A percentile compares a stretch with the other conserved stretches of the same genome.
Evolutionary conservation across 192 early-diverging fungal genomes (phyloP).

Genomic region (Glomus cerebriforme): DNA sequence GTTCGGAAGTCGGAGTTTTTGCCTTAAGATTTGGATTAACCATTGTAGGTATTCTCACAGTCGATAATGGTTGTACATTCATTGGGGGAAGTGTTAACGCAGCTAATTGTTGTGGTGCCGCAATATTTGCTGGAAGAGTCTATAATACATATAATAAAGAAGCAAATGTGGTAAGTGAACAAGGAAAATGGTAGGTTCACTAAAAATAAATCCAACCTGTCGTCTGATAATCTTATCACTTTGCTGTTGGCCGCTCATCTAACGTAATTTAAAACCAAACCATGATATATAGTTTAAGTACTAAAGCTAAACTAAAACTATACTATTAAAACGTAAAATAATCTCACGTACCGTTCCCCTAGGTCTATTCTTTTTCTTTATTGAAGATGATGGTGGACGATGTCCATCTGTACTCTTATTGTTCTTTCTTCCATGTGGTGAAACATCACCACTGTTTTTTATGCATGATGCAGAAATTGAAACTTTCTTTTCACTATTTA

Average conservation of each 20-base stretch:
- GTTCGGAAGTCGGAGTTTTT: conserved; percentile 16
- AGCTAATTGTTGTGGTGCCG: background rate
- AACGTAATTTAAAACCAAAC: conserved; percentile 17
- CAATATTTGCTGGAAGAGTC: conserved; percentile 25
- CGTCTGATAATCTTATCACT: conserved; percentile 20
- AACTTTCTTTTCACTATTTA: conserved; percentile 8
- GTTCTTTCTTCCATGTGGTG: background rate
- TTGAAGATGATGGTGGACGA: background rate
- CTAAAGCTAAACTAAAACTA: background rate
- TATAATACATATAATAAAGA: background rate
- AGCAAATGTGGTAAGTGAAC: background rate
- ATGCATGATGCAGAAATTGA: background rate
- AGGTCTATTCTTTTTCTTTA: background rate
- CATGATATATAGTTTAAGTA: background rate
- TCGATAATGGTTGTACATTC: conserved; percentile 18
- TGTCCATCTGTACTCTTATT: background rate
- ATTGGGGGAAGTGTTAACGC: conserved; percentile 1
- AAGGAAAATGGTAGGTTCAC: no score
- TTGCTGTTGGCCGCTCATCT: background rate
- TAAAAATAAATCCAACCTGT: conserved; percentile 25
- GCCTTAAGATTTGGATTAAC: background rate
- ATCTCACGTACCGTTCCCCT: conserved; percentile 30
- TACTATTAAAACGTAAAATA: background rate
- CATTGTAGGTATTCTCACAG: conserved; percentile 17
- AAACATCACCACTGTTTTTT: conserved; percentile 10